phyloP scores from a whole-genome alignment of 1,139 yeast genomes.

The Geotrichum reessii region DNA sequence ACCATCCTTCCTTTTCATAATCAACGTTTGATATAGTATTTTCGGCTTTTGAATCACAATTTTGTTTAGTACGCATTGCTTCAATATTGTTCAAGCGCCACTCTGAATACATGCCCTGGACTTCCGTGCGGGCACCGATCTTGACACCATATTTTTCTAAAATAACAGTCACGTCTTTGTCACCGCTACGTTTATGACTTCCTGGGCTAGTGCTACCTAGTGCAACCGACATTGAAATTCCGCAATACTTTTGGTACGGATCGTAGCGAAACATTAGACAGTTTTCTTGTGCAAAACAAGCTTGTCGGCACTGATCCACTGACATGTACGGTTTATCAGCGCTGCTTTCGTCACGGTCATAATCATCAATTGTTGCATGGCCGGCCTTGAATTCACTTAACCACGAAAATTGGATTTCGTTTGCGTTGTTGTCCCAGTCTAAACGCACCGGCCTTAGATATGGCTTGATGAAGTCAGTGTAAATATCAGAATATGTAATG shows the following conservation, averaged over 20 bases:
- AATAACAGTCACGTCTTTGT: constrained; percentile 12
- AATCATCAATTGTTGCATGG: constrained; percentile 14
- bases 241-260: constrained; percentile 31
- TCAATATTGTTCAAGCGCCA: constrained; percentile 19
- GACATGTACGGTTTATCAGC: constrained; percentile 23
- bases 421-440: constrained; percentile 34
- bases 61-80: constrained; percentile 25
- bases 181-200: constrained; percentile 19
- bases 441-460: constrained; percentile 23
- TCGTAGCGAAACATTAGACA: constrained; percentile 34
- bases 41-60: constrained; percentile 29
- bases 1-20: constrained; percentile 35
- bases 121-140: constrained; percentile 3
- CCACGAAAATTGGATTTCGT: constrained; percentile 28
- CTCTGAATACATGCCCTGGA: constrained; percentile 16
- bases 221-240: constrained; percentile 28
- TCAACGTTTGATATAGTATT: constrained; percentile 25
- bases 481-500: constrained; percentile 24
- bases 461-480: constrained; percentile 28
- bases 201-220: constrained; percentile 28
- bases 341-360: constrained; percentile 13
- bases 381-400: constrained; percentile 16
- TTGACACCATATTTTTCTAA: constrained; percentile 14
- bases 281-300: constrained; percentile 25
- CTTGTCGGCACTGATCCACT: constrained; percentile 25